Evolutionary conservation across 371 early-diverging fungal genomes (phyloP).

Genomic region (Saksenaea vasiformis): DNA sequence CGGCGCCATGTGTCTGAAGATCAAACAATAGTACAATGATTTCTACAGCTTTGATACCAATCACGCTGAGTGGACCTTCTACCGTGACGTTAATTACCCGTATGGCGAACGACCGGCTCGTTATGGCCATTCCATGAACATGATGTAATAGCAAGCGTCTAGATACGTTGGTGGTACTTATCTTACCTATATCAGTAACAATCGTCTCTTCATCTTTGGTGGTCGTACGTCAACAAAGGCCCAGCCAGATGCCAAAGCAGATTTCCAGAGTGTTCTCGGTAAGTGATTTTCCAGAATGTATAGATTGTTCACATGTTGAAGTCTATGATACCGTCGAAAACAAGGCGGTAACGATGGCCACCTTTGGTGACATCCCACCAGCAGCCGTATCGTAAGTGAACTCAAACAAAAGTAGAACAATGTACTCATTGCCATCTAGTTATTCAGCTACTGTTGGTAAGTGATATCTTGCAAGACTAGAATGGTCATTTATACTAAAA

Average conservation of each 20-base stretch:
- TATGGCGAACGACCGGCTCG: constrained; percentile 32
- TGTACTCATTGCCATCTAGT: constrained; percentile 9
- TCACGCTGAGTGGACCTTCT: constrained; percentile 17
- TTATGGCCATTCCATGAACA: constrained; percentile 28
- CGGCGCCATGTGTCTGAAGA: neutral
- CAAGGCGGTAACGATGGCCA: constrained; percentile 39
- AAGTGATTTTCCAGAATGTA: constrained; percentile 2
- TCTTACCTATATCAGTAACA: constrained; percentile 14
- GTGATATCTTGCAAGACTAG: neutral
- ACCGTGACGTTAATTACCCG: constrained; percentile 16
- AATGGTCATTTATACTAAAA: neutral
- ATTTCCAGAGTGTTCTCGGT: constrained; percentile 44
- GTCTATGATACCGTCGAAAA: constrained; percentile 36
- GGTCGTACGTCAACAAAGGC: constrained; percentile 26
- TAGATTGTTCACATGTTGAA: constrained; percentile 1
- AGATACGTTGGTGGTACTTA: neutral
- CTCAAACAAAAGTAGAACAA: neutral
- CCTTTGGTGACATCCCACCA: constrained; percentile 40
- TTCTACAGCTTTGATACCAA: constrained; percentile 28
- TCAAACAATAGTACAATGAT: constrained; percentile 19
- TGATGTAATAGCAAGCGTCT: constrained; percentile 30
- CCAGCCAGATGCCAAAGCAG: constrained; percentile 22
- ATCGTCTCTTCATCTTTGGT: constrained; percentile 45
- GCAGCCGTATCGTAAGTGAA: constrained; percentile 21
- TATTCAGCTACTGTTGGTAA: constrained; percentile 38